These are phyloP conservation scores for Calonectria fujianensis DNA, from an alignment of 2,329 filamentous ascomycete genomes.

Conservation along the genomic window DNA sequence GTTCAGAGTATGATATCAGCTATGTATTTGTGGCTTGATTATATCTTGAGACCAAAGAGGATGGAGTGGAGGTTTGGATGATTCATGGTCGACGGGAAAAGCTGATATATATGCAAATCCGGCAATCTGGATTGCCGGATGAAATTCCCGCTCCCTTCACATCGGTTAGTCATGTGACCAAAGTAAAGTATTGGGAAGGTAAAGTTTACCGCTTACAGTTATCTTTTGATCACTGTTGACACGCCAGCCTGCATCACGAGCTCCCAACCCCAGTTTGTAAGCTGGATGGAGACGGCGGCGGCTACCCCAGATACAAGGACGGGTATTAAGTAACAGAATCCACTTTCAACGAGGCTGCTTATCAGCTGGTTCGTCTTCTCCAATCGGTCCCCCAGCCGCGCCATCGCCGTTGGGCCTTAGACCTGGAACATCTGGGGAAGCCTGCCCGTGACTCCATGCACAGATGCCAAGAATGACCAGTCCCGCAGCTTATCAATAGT, in stretches of 20 bases:
- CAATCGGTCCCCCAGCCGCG: not conserved
- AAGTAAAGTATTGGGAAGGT: not conserved
- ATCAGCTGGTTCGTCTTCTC: not conserved
- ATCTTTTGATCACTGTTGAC: not conserved
- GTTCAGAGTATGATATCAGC: no score
- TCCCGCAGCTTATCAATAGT: conserved; percentile 8
- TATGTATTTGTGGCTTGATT: no score
- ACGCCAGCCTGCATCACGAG: not conserved
- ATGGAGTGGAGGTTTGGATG: not conserved
- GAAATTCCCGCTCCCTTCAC: not conserved
- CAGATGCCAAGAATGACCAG: not conserved
- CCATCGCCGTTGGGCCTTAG: not conserved
- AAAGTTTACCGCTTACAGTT: not conserved
- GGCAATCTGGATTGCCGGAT: no score
- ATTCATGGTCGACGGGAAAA: not conserved
- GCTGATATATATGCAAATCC: not conserved
- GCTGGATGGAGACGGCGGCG: conserved; percentile 4
- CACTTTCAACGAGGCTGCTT: not conserved
- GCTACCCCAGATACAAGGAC: conserved; percentile 8
- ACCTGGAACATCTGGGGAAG: conserved; percentile 15
- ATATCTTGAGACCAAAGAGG: not conserved
- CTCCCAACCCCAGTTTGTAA: conserved; percentile 11
- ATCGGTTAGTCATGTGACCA: not conserved
- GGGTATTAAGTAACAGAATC: conserved; percentile 23
- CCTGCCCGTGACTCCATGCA: not conserved